Conservation (phyloP, 2,329 filamentous ascomycete species). For the Nemania diffusa region DNA sequence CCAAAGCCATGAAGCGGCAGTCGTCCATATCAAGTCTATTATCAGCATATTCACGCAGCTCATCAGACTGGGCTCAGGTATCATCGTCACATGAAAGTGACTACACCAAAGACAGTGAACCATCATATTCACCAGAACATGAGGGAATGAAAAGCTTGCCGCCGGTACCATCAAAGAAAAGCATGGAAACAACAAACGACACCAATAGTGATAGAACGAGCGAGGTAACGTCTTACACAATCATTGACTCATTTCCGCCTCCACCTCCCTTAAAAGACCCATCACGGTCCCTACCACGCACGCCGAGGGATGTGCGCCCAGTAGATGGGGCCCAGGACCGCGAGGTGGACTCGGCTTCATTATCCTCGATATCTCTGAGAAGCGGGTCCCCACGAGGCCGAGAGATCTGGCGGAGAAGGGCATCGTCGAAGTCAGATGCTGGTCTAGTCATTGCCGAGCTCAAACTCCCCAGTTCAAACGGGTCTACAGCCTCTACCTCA, state of each 20-base stretch:
- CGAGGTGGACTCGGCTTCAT: slow-evolving; percentile 28
- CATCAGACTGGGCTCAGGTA: slow-evolving; percentile 56
- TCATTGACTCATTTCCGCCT: slow-evolving; percentile 45
- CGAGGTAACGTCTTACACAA: slow-evolving; percentile 38
- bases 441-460: slow-evolving; percentile 60
- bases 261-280: slow-evolving; percentile 48
- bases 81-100: slow-evolving; percentile 56
- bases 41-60: slow-evolving; percentile 64
- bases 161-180: slow-evolving; percentile 39
- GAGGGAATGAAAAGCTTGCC: slow-evolving; percentile 39
- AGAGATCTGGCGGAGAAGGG: slow-evolving; percentile 61
- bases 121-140: slow-evolving; percentile 49
- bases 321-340: slow-evolving; percentile 23
- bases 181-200: slow-evolving; percentile 43
- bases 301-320: slow-evolving; percentile 39
- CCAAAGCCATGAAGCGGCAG: slow-evolving; percentile 53
- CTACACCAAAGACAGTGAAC: slow-evolving; percentile 52
- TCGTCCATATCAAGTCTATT: slow-evolving; percentile 65
- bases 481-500: slow-evolving; percentile 55
- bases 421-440: slow-evolving; percentile 60
- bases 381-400: slow-evolving; percentile 43
- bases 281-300: slow-evolving; percentile 37
- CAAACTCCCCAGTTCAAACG: slow-evolving; percentile 60
- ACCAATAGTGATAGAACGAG: slow-evolving; percentile 40
- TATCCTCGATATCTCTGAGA: slow-evolving; percentile 38